Conservation (phyloP, 2,329 filamentous ascomycete genomes). For the Emmonsiellopsis sp. region DNA sequence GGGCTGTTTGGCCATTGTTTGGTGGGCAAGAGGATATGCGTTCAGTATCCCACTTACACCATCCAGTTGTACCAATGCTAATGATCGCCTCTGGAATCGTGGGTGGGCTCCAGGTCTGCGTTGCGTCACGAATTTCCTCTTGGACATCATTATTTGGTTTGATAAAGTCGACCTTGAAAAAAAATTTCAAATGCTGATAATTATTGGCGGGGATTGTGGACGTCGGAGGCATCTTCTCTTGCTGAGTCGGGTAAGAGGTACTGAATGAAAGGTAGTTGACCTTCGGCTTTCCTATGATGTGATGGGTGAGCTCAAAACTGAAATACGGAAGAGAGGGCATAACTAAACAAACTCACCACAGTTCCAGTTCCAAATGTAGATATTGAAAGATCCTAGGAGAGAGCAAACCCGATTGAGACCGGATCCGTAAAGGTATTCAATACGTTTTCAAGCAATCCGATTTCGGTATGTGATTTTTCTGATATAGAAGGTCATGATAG, state of each 20-base stretch:
- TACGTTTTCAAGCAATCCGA: too few relatives aligned
- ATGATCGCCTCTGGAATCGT: conserved; percentile 3
- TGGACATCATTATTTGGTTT: conserved; percentile 4
- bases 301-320: neutral
- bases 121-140: conserved; percentile 1
- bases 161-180: conserved; percentile 13
- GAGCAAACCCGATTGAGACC: too few relatives aligned
- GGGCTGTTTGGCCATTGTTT: too few relatives aligned
- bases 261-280: neutral
- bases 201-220: neutral
- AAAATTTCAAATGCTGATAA: conserved; percentile 7
- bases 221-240: neutral
- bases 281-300: neutral
- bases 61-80: conserved; percentile 5
- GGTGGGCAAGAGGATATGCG: too few relatives aligned
- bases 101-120: conserved; percentile 7
- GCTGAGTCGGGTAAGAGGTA: neutral
- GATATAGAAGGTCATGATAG: too few relatives aligned
- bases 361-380: too few relatives aligned
- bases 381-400: too few relatives aligned
- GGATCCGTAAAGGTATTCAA: too few relatives aligned
- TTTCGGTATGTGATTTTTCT: too few relatives aligned
- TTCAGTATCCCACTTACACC: conserved; percentile 6
- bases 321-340: neutral
- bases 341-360: too few relatives aligned